Evolutionary conservation across 768 basidiomycete genomes (phyloP), one percentile per base, ranked within the genome.

Genomic region (Terana coerulea): DNA sequence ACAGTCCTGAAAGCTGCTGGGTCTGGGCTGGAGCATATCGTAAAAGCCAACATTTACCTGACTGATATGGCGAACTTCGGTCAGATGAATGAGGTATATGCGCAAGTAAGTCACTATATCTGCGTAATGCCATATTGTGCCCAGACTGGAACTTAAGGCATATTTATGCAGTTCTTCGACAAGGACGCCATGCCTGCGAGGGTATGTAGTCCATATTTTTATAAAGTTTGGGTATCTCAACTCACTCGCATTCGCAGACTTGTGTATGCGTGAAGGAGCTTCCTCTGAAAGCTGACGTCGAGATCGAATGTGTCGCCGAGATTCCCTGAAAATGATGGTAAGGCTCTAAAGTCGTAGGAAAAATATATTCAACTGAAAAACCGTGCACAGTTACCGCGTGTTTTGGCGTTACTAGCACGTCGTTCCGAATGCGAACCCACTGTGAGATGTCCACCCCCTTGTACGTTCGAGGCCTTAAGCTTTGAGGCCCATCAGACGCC

Each of bases 241-340:
- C 62, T 46, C 69, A 64, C 19, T 66, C 78, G 53, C 83, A 81
- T 12, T 80, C 81, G 5, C 71, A 81, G 36, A 83, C 82, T 21
- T 81, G 80, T 60, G 64, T 85, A 15, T 81, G 79, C 6, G 81
- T 83, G 11, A 73, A 71, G 2, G 61, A 68, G 7, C 72, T 85
- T 33, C 80, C 83, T 1, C 36, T 77, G 49, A 75, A 76, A 14
- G 78, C 76, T 7, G 75, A 73, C 49, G 72, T 85, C 26, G 83
- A 85, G 70, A 75, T 84, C 29, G 83, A 84, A 54, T 83, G 79
- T 57, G 69, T 80, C 25, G 83, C 80, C 11, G 77, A 76, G 50
- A 54, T 66, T 29, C 58, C 62, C 1, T 55, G 44, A 54, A 29
- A 46, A 22, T 46, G n/a, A 39, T n/a, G n/a, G n/a, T n/a, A n/a